These are phyloP conservation scores for Galerina sulciceps DNA, from an alignment of 768 basidiomycete genomes.

Conservation along the genomic window DNA sequence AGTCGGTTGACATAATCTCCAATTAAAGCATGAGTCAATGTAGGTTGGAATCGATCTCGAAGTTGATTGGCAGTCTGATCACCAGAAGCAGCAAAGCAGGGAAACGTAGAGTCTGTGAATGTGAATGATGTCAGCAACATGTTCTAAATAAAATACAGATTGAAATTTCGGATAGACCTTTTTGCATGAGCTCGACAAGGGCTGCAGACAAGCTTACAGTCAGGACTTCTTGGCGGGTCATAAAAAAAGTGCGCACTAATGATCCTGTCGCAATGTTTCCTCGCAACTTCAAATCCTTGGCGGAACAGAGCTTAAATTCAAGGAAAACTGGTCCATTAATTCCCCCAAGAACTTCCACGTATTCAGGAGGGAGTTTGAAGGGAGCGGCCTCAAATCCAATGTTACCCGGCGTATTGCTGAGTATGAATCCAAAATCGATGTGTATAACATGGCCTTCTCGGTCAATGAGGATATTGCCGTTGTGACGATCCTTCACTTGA, in stretches of 20 bases:
- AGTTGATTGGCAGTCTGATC: slow-evolving; percentile 89
- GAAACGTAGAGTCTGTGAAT: slow-evolving; percentile 86
- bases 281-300: slow-evolving; percentile 90
- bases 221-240: background rate
- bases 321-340: slow-evolving; percentile 72
- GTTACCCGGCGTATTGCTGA: slow-evolving; percentile 95
- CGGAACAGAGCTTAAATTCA: slow-evolving; percentile 88
- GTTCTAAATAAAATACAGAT: background rate
- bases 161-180: slow-evolving; percentile 51
- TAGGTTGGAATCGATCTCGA: slow-evolving; percentile 92
- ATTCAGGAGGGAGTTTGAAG: slow-evolving; percentile 94
- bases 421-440: slow-evolving; percentile 99
- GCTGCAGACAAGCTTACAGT: slow-evolving; percentile 26
- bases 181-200: slow-evolving; percentile 97
- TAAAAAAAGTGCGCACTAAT: slow-evolving; percentile 76
- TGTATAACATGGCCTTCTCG: slow-evolving; percentile 94
- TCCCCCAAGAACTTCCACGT: slow-evolving; percentile 94
- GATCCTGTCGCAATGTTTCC: slow-evolving; percentile 96
- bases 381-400: slow-evolving; percentile 99
- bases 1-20: slow-evolving; percentile 90
- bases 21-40: slow-evolving; percentile 81
- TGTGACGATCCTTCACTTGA: slow-evolving; percentile 98
- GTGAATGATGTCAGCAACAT: background rate
- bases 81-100: slow-evolving; percentile 89
- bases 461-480: slow-evolving; percentile 97